Evolutionary conservation across 2,329 filamentous ascomycete genomes (phyloP), one percentile per base, ranked within the genome.

Genomic region (Trichoderma asperellum): DNA sequence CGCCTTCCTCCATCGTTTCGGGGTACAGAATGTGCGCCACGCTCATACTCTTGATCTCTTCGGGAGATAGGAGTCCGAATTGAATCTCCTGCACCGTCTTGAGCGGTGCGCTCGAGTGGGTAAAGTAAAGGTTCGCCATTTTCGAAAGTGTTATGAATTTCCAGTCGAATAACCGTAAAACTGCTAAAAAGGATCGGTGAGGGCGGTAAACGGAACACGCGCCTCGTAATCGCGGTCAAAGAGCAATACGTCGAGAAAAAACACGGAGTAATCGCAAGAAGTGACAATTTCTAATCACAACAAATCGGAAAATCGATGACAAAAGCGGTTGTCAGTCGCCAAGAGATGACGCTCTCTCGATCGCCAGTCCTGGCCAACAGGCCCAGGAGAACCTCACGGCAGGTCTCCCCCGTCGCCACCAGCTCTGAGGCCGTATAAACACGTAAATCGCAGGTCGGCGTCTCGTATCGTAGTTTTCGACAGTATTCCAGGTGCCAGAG

Each of bases 1-100:
- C 92, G 81, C 91, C 91, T 82, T 99, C 96, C 79, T 99, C 96
- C 96, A 99, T 97, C 34, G 96, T 98, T 85, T 99, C 96, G n/a
- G 96, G 94, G 79, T 97, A 98, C 80, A 96, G 88, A 79, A 99
- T 95, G 80, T 97, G 93, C 75, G 91, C 92, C 73, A 98, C 95
- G 82, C 94, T 97, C 93, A 98, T 96, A 77, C 92, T 94, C 86
- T 99, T 98, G 83, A 98, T 97, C 85, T 99, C 96, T 81, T 99
- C 96, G 32, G 96, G 96, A 43, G 96, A 97, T 82, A 99, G 89
- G 79, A 99, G 88, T 79, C 96, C 96, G 79, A 99, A 99, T 86
- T 99, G 96, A 77, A 99, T 97, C 87, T 99, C 96, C 87, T 97
- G 91, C 77, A 99, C 94, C 74, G 92, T 97, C 86, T 96, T 95